A percentile compares a stretch with the other conserved stretches of the same genome.
phyloP scores from a whole-genome alignment of 106 monocot genomes.

The Narthecium ossifragum region DNA sequence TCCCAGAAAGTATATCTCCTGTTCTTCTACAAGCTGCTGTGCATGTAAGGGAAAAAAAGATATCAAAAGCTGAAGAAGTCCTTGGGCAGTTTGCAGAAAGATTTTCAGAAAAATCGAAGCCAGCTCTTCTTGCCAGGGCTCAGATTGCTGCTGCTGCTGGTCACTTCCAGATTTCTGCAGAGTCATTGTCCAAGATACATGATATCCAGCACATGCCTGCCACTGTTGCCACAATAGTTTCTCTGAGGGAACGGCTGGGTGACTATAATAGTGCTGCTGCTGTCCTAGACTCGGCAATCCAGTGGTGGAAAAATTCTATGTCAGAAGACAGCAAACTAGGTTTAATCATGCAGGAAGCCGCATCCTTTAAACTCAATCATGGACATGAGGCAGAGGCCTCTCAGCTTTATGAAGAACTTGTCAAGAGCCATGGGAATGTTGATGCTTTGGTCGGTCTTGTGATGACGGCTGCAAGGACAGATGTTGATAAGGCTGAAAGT shows the following conservation, averaged over 20 bases:
- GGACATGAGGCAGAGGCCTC: slow-evolving; percentile 49
- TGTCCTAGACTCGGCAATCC: slow-evolving; percentile 58
- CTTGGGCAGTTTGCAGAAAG: slow-evolving; percentile 52
- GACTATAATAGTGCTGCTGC: slow-evolving; percentile 43
- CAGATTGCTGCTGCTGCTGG: slow-evolving; percentile 86
- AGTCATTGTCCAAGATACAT: slow-evolving; percentile 61
- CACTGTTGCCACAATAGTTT: slow-evolving; percentile 75
- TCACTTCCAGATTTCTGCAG: slow-evolving; percentile 54
- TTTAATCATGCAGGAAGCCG: slow-evolving; percentile 59
- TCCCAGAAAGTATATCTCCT: slow-evolving; percentile 52
- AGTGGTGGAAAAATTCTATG: slow-evolving; percentile 89
- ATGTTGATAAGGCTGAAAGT: slow-evolving; percentile 74
- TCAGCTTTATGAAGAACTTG: slow-evolving; percentile 44
- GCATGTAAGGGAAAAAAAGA: slow-evolving; percentile 67
- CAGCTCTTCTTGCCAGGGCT: slow-evolving; percentile 69
- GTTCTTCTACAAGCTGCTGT: slow-evolving; percentile 84
- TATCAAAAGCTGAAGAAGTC: slow-evolving; percentile 76
- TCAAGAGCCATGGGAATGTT: slow-evolving; percentile 21
- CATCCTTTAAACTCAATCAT: slow-evolving; percentile 55
- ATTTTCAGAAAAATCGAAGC: slow-evolving; percentile 54
- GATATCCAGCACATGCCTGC: slow-evolving; percentile 83
- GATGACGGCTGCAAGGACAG: slow-evolving; percentile 35
- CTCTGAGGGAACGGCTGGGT: slow-evolving; percentile 46
- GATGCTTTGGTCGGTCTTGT: slow-evolving; percentile 57
- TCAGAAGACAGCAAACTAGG: slow-evolving; percentile 55